Evolutionary conservation across 495 filamentous ascomycete genomes (phyloP), one percentile per base, ranked within the genome.

Genomic region (Hypoxylon perforatum): DNA sequence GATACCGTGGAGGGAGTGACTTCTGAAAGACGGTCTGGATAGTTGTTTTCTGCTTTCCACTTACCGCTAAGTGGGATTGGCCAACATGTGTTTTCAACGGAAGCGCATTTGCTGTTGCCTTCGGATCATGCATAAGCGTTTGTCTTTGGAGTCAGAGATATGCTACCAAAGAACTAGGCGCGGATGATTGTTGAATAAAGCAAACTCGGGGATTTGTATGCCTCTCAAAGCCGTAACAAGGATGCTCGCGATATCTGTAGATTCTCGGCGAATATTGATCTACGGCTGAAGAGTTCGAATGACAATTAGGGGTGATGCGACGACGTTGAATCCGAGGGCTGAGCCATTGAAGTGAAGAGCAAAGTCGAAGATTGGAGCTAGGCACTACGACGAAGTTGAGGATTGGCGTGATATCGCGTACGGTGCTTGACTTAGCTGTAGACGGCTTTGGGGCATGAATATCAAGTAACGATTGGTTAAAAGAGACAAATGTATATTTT

Each of bases 381-480:
- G n/a, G n/a, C 39, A 15, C n/a, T 6, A 42, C 39, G 39, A 42
- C 5, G 25, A 28, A 17, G 1, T 15, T n/a, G n/a, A 2, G 15
- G 5, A 35, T 5, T 35, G 6, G 17, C 2, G 11, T 49, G 25
- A 5, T 21, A 30, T 30, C 19, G 41, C 52, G 11, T 18, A 12
- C 19, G 38, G 21, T 15, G 18, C 8, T 21, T 4, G 42, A 15
- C 42, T 41, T 2, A 11, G n/a, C 42, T 7, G 46, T 39, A 33
- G 21, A 18, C 44, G 14, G 19, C 54, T 36, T 46, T 23, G 48
- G 46, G 35, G 59, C 54, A 52, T 56, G 7, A 38, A 55, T 61
- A 57, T 25, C 59, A 12, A 36, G 44, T 57, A 69, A 60, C 4
- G 15, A 53, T 42, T 64, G 61, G 1, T 56, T 48, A 19, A 22